These are phyloP conservation scores for Cryoendolithus antarcticus DNA, from an alignment of 2,329 filamentous ascomycete species.

Conservation along the genomic window DNA sequence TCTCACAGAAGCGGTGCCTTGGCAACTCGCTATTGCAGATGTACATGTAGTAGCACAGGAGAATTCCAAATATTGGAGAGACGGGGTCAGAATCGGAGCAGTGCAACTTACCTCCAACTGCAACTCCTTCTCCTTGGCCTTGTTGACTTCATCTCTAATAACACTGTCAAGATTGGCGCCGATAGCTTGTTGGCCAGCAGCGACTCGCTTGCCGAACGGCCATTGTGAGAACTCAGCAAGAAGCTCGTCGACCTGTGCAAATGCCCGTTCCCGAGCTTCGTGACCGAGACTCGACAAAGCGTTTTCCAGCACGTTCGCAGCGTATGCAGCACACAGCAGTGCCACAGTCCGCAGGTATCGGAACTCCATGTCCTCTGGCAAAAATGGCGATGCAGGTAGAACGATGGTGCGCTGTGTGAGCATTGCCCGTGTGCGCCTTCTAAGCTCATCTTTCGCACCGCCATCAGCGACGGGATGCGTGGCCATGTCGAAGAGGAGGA, in stretches of 20 bases:
- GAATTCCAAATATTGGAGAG: background rate
- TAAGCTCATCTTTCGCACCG: conserved; percentile 94
- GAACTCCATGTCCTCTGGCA: conserved; percentile 90
- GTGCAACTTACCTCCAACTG: conserved; percentile 68
- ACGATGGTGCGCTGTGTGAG: conserved; percentile 91
- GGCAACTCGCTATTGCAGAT: no score
- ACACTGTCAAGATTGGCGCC: conserved; percentile 85
- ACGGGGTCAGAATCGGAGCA: background rate
- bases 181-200: conserved; percentile 61
- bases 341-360: conserved; percentile 80
- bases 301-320: conserved; percentile 95
- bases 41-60: no score
- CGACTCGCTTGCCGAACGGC: conserved; percentile 75
- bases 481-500: conserved; percentile 98
- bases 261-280: conserved; percentile 85
- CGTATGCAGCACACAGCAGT: conserved; percentile 97
- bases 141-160: conserved; percentile 75
- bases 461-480: conserved; percentile 95
- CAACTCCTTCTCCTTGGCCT: conserved; percentile 81
- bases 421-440: conserved; percentile 80
- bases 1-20: background rate
- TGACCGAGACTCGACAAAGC: conserved; percentile 85
- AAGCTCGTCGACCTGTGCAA: conserved; percentile 92
- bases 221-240: conserved; percentile 94
- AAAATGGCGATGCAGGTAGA: conserved; percentile 70